These are phyloP conservation scores for Cicer judaicum DNA, from an alignment of 306 rosid species.

Conservation along the genomic window DNA sequence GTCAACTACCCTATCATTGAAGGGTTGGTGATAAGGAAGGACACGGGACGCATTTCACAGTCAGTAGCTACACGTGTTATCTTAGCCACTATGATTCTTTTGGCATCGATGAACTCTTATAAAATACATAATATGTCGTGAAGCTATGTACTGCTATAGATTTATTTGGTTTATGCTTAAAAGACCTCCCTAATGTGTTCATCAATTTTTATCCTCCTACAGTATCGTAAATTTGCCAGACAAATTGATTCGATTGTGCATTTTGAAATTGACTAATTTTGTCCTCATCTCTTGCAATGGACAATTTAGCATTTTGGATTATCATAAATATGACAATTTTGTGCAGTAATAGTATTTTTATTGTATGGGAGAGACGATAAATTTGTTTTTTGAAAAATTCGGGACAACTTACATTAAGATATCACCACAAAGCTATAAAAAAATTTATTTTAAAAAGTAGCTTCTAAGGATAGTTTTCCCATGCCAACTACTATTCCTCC, in stretches of 20 bases:
- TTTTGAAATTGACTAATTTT: too few species aligned
- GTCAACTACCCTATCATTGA: conserved; percentile 54
- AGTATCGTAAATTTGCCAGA: too few species aligned
- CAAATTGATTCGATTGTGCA: too few species aligned
- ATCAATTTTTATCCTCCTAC: too few species aligned
- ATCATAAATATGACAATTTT: too few species aligned
- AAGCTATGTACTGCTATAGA: background rate
- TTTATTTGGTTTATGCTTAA: background rate
- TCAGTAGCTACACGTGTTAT: conserved; percentile 36
- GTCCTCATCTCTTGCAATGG: too few species aligned
- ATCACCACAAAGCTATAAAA: background rate
- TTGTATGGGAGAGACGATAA: too few species aligned
- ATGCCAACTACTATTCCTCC: background rate
- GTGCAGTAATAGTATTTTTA: too few species aligned
- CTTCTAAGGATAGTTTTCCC: background rate
- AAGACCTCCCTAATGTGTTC: too few species aligned
- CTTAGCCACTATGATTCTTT: conserved; percentile 20
- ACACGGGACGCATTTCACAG: conserved; percentile 49
- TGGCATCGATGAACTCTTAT: background rate
- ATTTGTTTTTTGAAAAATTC: too few species aligned
- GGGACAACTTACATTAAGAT: background rate
- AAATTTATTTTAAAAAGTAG: too few species aligned
- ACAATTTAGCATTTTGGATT: too few species aligned
- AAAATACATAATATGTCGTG: conserved; percentile 12
- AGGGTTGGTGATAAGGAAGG: conserved; percentile 54